These are phyloP conservation scores for Kwoniella europaea DNA, from an alignment of 768 basidiomycete species.

Conservation along the genomic window DNA sequence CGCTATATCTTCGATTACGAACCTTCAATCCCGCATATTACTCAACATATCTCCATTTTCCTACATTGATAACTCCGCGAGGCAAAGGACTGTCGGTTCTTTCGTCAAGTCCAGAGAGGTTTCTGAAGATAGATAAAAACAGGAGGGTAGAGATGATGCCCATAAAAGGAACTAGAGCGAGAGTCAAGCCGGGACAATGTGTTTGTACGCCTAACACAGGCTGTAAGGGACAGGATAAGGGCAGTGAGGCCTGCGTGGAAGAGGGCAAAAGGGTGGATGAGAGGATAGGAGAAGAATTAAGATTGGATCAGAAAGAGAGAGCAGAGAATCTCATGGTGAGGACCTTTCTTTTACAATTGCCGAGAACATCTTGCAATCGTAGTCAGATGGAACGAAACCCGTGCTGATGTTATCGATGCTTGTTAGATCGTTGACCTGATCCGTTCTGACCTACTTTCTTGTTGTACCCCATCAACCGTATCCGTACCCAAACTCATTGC, in stretches of 20 bases:
- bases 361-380: too few relatives aligned
- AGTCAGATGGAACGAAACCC: too few relatives aligned
- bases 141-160: constrained; percentile 81
- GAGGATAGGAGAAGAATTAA: constrained; percentile 46
- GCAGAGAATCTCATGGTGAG: constrained; percentile 89
- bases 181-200: constrained; percentile 52
- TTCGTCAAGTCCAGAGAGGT: constrained; percentile 89
- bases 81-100: constrained; percentile 64
- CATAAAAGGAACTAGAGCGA: constrained; percentile 86
- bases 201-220: constrained; percentile 64
- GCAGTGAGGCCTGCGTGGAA: constrained; percentile 61
- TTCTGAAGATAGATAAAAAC: constrained; percentile 68
- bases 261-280: constrained; percentile 40
- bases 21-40: constrained; percentile 84
- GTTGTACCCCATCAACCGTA: constrained; percentile 76
- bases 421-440: constrained; percentile 85
- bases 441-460: constrained; percentile 84
- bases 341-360: not conserved
- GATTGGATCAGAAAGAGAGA: constrained; percentile 73
- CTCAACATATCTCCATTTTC: constrained; percentile 68
- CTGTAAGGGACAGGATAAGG: constrained; percentile 65
- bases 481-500: constrained; percentile 80
- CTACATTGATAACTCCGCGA: constrained; percentile 36
- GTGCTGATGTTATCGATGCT: too few relatives aligned
- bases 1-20: constrained; percentile 64